These are phyloP conservation scores for Rheum nobile DNA, from an alignment of 148 eudicot genomes.

Conservation along the genomic window DNA sequence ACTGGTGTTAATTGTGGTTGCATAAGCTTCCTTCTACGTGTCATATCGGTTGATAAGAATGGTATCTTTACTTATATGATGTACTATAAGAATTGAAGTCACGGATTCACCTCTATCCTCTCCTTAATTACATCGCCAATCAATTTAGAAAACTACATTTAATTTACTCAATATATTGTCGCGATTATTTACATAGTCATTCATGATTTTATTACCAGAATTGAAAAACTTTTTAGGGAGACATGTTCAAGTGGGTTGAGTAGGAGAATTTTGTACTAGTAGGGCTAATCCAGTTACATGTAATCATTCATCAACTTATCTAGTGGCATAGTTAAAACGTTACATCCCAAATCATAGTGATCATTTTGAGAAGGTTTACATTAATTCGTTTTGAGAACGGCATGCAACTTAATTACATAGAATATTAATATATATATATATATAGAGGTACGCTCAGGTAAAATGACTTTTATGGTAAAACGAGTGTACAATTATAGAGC, in stretches of 20 bases:
- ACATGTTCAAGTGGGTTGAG: conserved; percentile 5
- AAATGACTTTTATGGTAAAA: too few relatives aligned
- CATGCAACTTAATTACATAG: not conserved
- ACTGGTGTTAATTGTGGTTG: too few relatives aligned
- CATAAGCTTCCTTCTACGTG: not conserved
- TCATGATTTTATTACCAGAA: not conserved
- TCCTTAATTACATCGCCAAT: too few relatives aligned
- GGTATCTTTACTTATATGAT: not conserved
- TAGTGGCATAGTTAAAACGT: not conserved
- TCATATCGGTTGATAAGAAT: not conserved
- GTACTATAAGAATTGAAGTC: too few relatives aligned
- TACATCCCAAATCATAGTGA: not conserved
- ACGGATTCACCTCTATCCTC: not conserved
- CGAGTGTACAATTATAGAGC: too few relatives aligned
- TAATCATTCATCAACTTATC: not conserved
- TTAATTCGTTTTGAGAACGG: not conserved
- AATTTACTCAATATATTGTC: not conserved
- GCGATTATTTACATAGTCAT: not conserved
- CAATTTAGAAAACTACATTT: too few relatives aligned
- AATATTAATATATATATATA: not conserved
- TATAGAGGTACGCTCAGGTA: too few relatives aligned
- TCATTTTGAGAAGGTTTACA: not conserved
- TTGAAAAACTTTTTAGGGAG: not conserved
- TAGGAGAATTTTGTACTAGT: not conserved
- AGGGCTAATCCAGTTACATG: not conserved